Percentiles rank a stretch among this genome's conserved stretches.
Evolutionary conservation across 140 eudicot species (phyloP).

Genomic region (Stevia rebaudiana): DNA sequence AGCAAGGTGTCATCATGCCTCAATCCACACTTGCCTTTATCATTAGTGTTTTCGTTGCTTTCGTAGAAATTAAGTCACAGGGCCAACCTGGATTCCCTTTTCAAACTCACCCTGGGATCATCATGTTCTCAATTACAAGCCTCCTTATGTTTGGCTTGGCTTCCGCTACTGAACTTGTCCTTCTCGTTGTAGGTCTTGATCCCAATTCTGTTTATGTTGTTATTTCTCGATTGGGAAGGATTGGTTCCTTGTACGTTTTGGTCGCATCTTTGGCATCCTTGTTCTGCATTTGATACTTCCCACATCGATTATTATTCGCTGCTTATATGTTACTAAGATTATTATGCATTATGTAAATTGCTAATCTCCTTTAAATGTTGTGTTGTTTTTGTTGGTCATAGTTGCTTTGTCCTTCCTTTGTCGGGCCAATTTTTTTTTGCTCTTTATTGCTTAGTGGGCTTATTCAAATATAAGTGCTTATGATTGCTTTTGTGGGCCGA

Average conservation of each 20-base stretch:
- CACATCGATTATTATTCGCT: too few species aligned
- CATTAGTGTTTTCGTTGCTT: not conserved
- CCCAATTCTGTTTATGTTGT: not conserved
- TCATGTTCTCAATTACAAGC: not conserved
- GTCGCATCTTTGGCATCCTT: slow-evolving; percentile 9
- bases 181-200: not conserved
- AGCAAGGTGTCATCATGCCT: not conserved
- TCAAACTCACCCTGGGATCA: not conserved
- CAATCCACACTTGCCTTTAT: not conserved
- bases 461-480: too few species aligned
- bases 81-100: not conserved
- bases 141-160: not conserved
- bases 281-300: not conserved
- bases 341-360: too few species aligned
- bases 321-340: too few species aligned
- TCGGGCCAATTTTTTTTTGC: too few species aligned
- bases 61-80: slow-evolving; percentile 6
- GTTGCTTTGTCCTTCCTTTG: too few species aligned
- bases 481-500: too few species aligned
- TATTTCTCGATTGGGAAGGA: not conserved
- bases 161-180: not conserved
- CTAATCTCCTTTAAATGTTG: too few species aligned
- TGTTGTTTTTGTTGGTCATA: too few species aligned
- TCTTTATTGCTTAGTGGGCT: too few species aligned
- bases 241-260: slow-evolving; percentile 9